Conservation (phyloP, 1,139 yeast genomes). For the Geotrichum histeridarum region DNA sequence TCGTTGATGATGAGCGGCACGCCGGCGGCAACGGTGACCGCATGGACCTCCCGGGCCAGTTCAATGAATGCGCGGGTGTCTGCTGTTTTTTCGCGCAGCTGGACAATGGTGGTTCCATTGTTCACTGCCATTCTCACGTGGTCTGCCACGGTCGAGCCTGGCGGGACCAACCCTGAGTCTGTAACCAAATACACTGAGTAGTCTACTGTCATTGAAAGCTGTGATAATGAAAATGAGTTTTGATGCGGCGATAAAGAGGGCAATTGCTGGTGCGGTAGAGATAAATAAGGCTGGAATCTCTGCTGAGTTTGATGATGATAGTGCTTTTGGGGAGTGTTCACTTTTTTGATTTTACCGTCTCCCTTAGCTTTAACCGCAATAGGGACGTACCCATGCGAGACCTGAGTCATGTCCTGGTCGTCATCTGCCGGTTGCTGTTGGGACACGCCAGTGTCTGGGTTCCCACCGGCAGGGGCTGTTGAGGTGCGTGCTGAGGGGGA, state of each 20-base stretch:
- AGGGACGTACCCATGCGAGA: not conserved
- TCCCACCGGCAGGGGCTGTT: not conserved
- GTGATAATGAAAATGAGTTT: not conserved
- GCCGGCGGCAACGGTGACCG: constrained; percentile 51
- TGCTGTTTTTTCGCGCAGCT: constrained; percentile 71
- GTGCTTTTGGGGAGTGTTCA: not conserved
- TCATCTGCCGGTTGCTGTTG: not conserved
- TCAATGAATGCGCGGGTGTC: constrained; percentile 64
- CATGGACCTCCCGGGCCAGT: constrained; percentile 57
- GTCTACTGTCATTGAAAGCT: constrained; percentile 39
- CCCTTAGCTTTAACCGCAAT: constrained; percentile 1
- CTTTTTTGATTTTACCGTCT: not conserved
- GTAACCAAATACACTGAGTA: constrained; percentile 75
- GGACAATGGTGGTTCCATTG: constrained; percentile 77
- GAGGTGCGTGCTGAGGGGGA: not conserved
- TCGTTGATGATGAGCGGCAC: constrained; percentile 86
- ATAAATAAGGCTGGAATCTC: not conserved
- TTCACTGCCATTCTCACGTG: constrained; percentile 53
- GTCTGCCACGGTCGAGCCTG: constrained; percentile 48
- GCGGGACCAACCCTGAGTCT: constrained; percentile 72
- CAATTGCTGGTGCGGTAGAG: not conserved
- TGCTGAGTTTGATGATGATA: not conserved
- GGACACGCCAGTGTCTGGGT: no score
- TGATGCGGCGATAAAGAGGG: not conserved
- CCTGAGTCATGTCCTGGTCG: no score